phyloP scores from a whole-genome alignment of 768 basidiomycete species.

The Trametes punicea region DNA sequence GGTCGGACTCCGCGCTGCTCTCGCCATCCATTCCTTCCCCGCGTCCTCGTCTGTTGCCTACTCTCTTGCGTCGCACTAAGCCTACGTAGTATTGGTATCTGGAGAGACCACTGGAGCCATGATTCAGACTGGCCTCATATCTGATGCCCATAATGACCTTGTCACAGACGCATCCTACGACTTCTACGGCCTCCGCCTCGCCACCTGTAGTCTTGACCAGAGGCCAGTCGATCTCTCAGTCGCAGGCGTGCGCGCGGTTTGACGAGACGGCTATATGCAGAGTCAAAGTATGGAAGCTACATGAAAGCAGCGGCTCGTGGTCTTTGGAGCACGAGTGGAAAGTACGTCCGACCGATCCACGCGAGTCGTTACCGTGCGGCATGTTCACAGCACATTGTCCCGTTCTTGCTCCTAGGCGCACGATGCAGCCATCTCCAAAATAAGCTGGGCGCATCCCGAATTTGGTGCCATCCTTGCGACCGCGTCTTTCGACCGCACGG shows the following conservation, averaged over 20 bases:
- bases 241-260: neutral
- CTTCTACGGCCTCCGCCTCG: slow-evolving; percentile 81
- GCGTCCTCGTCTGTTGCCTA: neutral
- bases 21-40: neutral
- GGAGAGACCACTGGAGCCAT: no score
- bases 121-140: slow-evolving; percentile 80
- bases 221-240: slow-evolving; percentile 40
- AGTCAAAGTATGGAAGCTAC: slow-evolving; percentile 83
- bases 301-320: slow-evolving; percentile 74
- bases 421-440: slow-evolving; percentile 79
- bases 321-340: slow-evolving; percentile 88
- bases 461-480: slow-evolving; percentile 87
- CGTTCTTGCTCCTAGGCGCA: slow-evolving; percentile 64
- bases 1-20: no score
- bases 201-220: slow-evolving; percentile 82
- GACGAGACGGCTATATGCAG: slow-evolving; percentile 37
- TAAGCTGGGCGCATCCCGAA: slow-evolving; percentile 92
- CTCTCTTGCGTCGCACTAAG: no score
- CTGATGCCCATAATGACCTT: slow-evolving; percentile 74
- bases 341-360: slow-evolving; percentile 39
- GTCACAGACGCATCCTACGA: slow-evolving; percentile 87
- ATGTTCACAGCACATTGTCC: neutral
- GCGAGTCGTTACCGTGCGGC: neutral
- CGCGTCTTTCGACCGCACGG: slow-evolving; percentile 85
- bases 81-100: no score